Base-by-base conservation (phyloP, 495 filamentous ascomycete genomes). In the Penicillium verhagenii region DNA sequence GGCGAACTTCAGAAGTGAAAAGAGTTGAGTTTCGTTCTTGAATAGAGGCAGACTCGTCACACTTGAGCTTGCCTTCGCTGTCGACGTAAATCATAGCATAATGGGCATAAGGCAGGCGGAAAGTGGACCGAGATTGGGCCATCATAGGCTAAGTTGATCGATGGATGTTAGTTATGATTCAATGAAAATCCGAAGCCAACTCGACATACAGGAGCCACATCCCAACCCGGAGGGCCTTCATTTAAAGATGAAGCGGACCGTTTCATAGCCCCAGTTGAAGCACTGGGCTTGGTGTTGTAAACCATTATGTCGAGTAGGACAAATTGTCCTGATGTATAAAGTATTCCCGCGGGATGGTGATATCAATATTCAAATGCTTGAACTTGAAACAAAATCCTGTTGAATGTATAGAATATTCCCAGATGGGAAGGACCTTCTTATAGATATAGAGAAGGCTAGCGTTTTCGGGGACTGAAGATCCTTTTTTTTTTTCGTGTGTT, bases 81-180 rank as follows among this genome's bases (percentile, higher is more conserved):
- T 78, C 75, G 6, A 76, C 53, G 44, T 74, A 78, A 46, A 78
- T 74, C 63, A 76, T 53, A 39, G 75, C 72, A 38, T 71, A 78
- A 50, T 73, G 71, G 3, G 64, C 39, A 57, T 64, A 72, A 18
- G 73, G 72, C 24, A 74, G 50, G 42, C 67, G 65, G 48, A 66
- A 54, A 6, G 67, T 50, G 35, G 70, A 33, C 13, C 63, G 68
- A 45, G 65, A 50, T n/a, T 61, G 48, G 25, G 61, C 25, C 56
- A 66, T 65, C 70, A 74, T 72, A 9, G 68, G 52, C 73, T 76
- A 19, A 14, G 23, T 0, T 0, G n/a, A n/a, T n/a, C n/a, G n/a
- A n/a, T n/a, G n/a, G 14, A 53, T 24, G 28, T 53, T 56, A 56
- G 54, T 10, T 13, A 49, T 7, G 21, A 7, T 0, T 10, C 7